phyloP scores from a whole-genome alignment of 176 grass and related monocot species.

The Metroxylon sagu region DNA sequence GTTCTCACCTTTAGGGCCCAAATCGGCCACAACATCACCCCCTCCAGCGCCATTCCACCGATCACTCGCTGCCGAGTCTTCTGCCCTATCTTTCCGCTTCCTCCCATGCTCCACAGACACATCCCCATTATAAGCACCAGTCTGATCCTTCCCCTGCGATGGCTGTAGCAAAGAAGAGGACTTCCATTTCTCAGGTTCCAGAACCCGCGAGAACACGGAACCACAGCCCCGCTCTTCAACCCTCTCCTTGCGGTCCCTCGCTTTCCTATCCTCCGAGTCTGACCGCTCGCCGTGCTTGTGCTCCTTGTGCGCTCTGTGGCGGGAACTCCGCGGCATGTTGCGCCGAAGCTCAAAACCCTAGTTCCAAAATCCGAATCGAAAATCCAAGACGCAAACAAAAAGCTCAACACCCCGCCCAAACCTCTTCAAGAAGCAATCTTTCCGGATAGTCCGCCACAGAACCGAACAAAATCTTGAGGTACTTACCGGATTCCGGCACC shows the following conservation, averaged over 20 bases:
- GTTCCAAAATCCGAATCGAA: not conserved
- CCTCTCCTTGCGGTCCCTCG: conserved; percentile 5
- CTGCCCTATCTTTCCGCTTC: conserved; percentile 1
- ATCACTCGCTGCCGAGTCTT: not conserved
- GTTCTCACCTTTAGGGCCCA: no score
- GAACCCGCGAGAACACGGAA: not conserved
- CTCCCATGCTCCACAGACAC: not conserved
- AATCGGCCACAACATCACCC: no score
- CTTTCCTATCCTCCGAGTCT: conserved; percentile 7
- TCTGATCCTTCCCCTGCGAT: not conserved
- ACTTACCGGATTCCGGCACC: not conserved
- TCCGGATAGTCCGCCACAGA: no score
- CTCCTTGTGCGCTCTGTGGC: conserved; percentile 1
- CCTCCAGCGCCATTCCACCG: no score
- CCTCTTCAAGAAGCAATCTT: not conserved
- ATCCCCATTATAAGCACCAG: not conserved
- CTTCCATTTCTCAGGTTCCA: not conserved
- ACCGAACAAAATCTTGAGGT: not conserved
- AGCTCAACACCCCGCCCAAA: not conserved
- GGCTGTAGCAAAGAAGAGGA: not conserved
- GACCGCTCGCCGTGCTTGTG: conserved; percentile 15
- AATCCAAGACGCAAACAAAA: no score
- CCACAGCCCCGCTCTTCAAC: not conserved
- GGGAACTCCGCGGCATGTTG: conserved; percentile 27
- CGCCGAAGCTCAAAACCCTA: conserved; percentile 7